Percentiles rank a stretch among this genome's conserved stretches.
Evolutionary conservation across 1,284 basidiomycete species (phyloP).

Genomic region (Abortiporus biennis): DNA sequence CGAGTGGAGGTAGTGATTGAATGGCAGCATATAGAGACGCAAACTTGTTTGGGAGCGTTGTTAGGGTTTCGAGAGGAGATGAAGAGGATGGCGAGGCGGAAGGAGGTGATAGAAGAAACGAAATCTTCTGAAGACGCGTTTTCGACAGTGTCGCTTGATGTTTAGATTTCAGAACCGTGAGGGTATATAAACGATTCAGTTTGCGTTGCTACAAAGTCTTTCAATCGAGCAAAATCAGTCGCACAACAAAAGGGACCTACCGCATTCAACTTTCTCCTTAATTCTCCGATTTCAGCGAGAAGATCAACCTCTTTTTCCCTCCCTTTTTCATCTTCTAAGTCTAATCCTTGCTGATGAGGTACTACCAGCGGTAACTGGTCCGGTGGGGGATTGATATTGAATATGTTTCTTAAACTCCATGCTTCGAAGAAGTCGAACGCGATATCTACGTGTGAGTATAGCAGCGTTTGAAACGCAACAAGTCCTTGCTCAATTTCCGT

Average conservation of each 20-base stretch:
- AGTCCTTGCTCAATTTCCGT: constrained; percentile 70
- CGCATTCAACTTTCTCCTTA: constrained; percentile 51
- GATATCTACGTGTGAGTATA: constrained; percentile 73
- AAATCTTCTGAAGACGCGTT: constrained; percentile 35
- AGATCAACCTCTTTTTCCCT: constrained; percentile 30
- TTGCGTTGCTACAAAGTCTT: constrained; percentile 49
- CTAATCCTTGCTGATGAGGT: constrained; percentile 58
- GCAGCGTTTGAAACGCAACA: constrained; percentile 70
- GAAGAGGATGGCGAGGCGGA: no score
- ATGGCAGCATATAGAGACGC: constrained; percentile 37
- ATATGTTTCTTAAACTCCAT: constrained; percentile 74
- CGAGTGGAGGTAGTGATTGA: constrained; percentile 42
- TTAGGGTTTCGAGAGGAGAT: constrained; percentile 21
- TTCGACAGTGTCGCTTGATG: constrained; percentile 38
- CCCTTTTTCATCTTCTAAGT: constrained; percentile 50
- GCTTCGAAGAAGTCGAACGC: constrained; percentile 79
- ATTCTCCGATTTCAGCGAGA: constrained; percentile 54
- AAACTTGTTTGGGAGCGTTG: constrained; percentile 19
- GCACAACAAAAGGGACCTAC: constrained; percentile 33
- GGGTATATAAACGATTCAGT: constrained; percentile 45
- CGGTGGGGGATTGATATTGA: constrained; percentile 60
- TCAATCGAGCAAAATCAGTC: constrained; percentile 1
- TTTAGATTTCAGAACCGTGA: constrained; percentile 39
- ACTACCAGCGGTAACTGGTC: constrained; percentile 59
- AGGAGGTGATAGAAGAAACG: constrained; percentile 37